A percentile compares a stretch with the other conserved stretches of the same genome.
Conservation (phyloP, 2,329 filamentous ascomycete species). For the Aschersonia sp. region DNA sequence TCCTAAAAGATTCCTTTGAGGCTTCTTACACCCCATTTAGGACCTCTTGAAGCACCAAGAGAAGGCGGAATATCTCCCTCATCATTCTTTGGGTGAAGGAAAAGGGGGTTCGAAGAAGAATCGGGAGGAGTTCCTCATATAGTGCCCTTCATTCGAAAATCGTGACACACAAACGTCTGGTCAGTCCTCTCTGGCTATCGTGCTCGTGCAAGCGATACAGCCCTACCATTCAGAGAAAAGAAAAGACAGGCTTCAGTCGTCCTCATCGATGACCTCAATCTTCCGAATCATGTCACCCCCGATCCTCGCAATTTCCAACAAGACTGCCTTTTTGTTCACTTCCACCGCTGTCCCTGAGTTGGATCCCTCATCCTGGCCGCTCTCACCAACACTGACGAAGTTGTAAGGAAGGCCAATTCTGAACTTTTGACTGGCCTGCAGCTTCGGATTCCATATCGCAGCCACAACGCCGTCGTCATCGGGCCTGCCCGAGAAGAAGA, state of each 20-base stretch:
- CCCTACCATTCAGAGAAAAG: background rate
- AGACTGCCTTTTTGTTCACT: slow-evolving; percentile 51
- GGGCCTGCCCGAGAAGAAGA: slow-evolving; percentile 64
- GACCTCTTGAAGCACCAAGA: too few relatives aligned
- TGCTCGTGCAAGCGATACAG: too few relatives aligned
- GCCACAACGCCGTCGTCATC: slow-evolving; percentile 36
- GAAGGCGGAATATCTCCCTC: too few relatives aligned
- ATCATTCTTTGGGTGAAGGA: too few relatives aligned
- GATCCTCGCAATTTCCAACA: slow-evolving; percentile 58
- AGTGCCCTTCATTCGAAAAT: too few relatives aligned
- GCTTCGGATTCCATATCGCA: slow-evolving; percentile 42
- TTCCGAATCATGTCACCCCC: slow-evolving; percentile 53
- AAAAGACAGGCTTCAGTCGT: background rate
- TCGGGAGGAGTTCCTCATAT: too few relatives aligned
- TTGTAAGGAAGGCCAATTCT: slow-evolving; percentile 56
- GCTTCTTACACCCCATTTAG: too few relatives aligned
- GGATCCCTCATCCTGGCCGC: slow-evolving; percentile 20
- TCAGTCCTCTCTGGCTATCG: too few relatives aligned
- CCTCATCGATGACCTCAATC: slow-evolving; percentile 35
- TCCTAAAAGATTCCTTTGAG: too few relatives aligned
- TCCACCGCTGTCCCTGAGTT: slow-evolving; percentile 29
- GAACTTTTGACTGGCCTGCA: slow-evolving; percentile 41
- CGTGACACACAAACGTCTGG: too few relatives aligned
- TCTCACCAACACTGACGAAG: slow-evolving; percentile 20
- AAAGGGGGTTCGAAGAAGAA: too few relatives aligned